A percentile compares a stretch with the other conserved stretches of the same genome.
phyloP scores from a whole-genome alignment of 768 basidiomycete species.

The Boletus coccyginus region DNA sequence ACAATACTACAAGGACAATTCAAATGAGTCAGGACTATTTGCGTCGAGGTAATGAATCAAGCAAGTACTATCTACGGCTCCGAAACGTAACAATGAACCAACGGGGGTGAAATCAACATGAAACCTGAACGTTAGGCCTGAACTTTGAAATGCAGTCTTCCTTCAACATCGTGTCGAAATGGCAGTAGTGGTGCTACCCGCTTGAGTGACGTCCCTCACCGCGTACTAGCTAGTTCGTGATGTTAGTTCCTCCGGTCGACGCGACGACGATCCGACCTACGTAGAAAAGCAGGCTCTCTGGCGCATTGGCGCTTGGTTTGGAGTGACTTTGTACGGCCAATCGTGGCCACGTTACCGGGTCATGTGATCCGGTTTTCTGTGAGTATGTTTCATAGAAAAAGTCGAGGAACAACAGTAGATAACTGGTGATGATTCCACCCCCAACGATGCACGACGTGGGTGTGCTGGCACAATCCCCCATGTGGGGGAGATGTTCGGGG shows the following conservation, averaged over 20 bases:
- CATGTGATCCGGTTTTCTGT: background rate
- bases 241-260: background rate
- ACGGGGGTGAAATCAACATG: background rate
- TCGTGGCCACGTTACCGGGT: background rate
- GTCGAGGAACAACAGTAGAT: conserved; percentile 21
- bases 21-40: no score
- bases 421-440: conserved; percentile 12
- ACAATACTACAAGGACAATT: no score
- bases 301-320: background rate
- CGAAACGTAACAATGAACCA: background rate
- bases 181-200: background rate
- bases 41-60: no score
- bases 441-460: conserved; percentile 13
- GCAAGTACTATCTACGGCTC: no score
- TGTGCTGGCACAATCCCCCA: conserved; percentile 14
- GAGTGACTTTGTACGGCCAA: background rate
- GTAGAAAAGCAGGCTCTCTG: conserved; percentile 10
- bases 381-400: conserved; percentile 21
- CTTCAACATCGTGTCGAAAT: background rate
- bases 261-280: background rate
- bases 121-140: no score
- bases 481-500: conserved; percentile 14
- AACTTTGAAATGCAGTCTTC: background rate
- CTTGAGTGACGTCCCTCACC: background rate
- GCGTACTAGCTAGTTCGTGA: background rate